These are phyloP conservation scores for Ramichloridium luteum DNA, from an alignment of 2,329 filamentous ascomycete species.

Conservation along the genomic window DNA sequence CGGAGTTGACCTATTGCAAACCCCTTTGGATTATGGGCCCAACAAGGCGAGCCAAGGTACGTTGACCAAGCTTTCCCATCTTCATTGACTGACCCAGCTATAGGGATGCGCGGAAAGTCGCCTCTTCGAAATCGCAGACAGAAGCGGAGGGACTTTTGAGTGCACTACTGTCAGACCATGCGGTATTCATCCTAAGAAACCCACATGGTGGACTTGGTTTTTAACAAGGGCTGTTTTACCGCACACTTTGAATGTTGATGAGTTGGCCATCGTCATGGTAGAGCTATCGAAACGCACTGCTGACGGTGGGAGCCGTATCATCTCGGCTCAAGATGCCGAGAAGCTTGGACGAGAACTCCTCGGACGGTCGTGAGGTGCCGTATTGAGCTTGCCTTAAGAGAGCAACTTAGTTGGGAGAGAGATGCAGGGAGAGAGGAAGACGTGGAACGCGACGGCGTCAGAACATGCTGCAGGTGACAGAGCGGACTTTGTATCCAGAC, in stretches of 20 bases:
- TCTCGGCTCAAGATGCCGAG: background rate
- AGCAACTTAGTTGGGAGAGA: no score
- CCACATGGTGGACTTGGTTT: background rate
- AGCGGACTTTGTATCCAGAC: no score
- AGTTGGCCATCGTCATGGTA: conserved; percentile 1
- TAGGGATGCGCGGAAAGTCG: background rate
- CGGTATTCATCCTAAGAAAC: background rate
- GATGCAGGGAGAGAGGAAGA: no score
- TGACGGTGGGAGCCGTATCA: background rate
- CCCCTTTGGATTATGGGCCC: background rate
- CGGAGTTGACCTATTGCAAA: conserved; percentile 1
- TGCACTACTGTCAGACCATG: background rate
- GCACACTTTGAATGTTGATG: background rate
- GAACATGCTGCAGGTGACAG: no score
- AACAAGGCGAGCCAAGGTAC: background rate
- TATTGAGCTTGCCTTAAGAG: no score
- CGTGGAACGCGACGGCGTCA: no score
- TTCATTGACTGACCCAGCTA: no score
- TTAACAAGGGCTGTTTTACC: background rate
- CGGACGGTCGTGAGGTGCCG: no score
- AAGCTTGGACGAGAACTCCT: background rate
- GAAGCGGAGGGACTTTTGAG: background rate
- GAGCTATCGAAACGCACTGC: background rate
- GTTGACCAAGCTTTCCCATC: background rate
- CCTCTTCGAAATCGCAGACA: background rate